These are phyloP conservation scores for Juglanconis sp. DNA, from an alignment of 2,329 filamentous ascomycete genomes.

Conservation along the genomic window DNA sequence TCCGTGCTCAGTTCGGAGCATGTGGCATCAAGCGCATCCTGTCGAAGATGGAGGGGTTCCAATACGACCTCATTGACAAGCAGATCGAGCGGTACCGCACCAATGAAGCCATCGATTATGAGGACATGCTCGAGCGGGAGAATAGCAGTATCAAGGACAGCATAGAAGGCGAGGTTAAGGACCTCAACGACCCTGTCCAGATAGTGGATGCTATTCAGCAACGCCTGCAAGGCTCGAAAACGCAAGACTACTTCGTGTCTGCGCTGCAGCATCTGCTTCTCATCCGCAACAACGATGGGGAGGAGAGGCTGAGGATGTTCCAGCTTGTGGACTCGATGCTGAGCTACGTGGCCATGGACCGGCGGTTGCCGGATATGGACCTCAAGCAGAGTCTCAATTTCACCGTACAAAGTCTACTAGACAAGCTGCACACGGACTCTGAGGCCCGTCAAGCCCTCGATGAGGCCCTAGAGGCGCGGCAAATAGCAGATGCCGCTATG, in stretches of 20 bases:
- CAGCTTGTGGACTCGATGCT: conserved; percentile 98
- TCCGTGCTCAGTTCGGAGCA: conserved; percentile 91
- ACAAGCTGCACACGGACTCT: conserved; percentile 94
- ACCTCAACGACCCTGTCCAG: conserved; percentile 87
- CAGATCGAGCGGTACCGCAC: conserved; percentile 90
- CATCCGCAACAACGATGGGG: conserved; percentile 85
- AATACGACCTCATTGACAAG: conserved; percentile 98
- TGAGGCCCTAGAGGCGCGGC: conserved; percentile 83
- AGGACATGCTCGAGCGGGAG: conserved; percentile 91
- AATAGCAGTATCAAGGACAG: conserved; percentile 87
- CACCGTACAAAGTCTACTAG: conserved; percentile 89
- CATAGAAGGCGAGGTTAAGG: conserved; percentile 80
- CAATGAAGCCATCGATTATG: conserved; percentile 97
- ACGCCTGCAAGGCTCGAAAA: conserved; percentile 76
- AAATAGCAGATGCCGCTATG: conserved; percentile 93
- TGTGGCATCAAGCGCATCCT: conserved; percentile 93
- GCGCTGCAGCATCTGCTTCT: conserved; percentile 92
- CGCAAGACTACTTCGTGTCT: conserved; percentile 93
- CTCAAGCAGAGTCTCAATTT: conserved; percentile 97
- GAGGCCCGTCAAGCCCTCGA: conserved; percentile 90
- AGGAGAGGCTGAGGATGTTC: conserved; percentile 92
- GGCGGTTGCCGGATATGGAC: conserved; percentile 92
- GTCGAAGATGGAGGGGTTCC: conserved; percentile 96
- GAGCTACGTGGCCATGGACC: conserved; percentile 97
- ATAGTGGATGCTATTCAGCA: conserved; percentile 91